Base-by-base conservation (phyloP, 1,139 yeast species). In the Magnusiomyces suaveolens region DNA sequence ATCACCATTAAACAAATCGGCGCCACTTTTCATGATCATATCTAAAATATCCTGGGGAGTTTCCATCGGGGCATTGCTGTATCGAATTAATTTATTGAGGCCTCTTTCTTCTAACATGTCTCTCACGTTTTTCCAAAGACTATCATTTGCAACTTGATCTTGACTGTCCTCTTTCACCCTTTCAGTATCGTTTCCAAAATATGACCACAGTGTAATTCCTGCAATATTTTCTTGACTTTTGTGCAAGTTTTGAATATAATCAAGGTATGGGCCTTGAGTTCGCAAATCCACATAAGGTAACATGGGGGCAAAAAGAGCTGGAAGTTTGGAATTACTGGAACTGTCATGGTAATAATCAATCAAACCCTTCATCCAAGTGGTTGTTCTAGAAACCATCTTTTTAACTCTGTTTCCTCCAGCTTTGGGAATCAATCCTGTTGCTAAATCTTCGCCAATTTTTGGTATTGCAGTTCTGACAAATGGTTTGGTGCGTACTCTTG, bases 361-460 rank as follows among this genome's bases (percentile, higher is more conserved):
- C 36, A 67, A 57, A 51, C 54, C 54, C 21, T 59, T 56, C 48
- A 69, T 55, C 76, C 76, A 72, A 26, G 56, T 55, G 50, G 63
- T 64, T 6, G 72, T 63, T 12, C 76, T 61, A 18, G 54, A 38
- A 21, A 63, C 59, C 74, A 73, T 70, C 55, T 71, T 72, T 36
- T 66, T 63, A 18, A 66, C 59, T 36, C 75, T 60, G 60, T 72
- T 72, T 44, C 60, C 64, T 16, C 72, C 73, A 2, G 72, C 67
- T 32, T 56, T 52, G 10, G 50, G 49, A 46, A 46, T 29, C 24
- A 46, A 18, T 4, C 41, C 38, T 4, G 39, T 20, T 3, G 38
- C 24, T 16, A 29, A 12, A n/a, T 46, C 39, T 23, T 44, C 47
- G 2, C 33, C 33, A 23, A 16, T 10, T 38, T 38, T 38, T 6